Evolutionary conservation across 2,329 filamentous ascomycete genomes (phyloP), one percentile per base, ranked within the genome.

Genomic region (Fusarium veterinarium): DNA sequence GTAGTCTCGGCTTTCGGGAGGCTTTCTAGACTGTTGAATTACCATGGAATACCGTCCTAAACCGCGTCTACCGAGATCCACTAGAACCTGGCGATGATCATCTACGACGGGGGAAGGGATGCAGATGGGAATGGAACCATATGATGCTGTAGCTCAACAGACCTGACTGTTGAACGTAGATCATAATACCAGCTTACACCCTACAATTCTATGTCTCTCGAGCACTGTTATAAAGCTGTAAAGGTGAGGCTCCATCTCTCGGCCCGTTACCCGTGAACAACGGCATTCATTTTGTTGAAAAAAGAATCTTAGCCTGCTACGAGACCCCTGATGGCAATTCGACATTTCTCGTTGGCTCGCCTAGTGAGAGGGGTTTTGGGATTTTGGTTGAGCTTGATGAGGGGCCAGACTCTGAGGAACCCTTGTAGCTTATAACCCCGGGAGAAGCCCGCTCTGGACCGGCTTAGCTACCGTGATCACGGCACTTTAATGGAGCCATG

Each of bases 341-440:
- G 46, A 31, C 55, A 67, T 53, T 71, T 67, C 71, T 76, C 75
- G 75, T 76, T 76, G 75, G 75, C 56, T 71, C 53, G 46, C 63
- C 63, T 64, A 52, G 46, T 41, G 51, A 44, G 64, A 55, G 57
- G 60, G 52, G 51, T 35, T 33, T 65, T 65, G 46, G 25, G n/a
- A 35, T 42, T 72, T 58, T 72, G 65, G 69, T 72, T 72, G 69
- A 66, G 59, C n/a, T 49, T 49, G 46, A 55, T 49, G 30, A 69
- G 69, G 49, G 65, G 56, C 56, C 16, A 48, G 30, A 33, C 31
- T 41, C 11, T 46, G 25, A 42, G 12, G 20, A 19, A 58, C 35
- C 61, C 58, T 58, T 40, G 52, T 48, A 42, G 40, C 55, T 42
- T 45, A 49, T 30, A 62, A 42, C 64, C 56, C 67, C 74, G 66